Base-by-base conservation (phyloP, 2,329 filamentous ascomycete genomes). In the Myrmaecium sp. region DNA sequence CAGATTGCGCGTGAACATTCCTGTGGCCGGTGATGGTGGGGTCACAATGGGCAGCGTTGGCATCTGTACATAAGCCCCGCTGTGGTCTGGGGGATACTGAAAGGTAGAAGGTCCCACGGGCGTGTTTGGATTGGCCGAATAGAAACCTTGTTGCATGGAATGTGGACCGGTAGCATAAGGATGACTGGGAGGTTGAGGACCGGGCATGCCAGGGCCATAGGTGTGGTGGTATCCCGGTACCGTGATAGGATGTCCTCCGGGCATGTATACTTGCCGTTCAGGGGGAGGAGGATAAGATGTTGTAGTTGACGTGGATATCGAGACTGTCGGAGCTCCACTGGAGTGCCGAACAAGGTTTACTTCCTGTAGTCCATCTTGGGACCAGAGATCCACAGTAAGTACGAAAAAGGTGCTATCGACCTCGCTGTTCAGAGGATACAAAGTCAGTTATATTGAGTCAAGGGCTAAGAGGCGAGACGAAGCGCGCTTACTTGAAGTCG, bases 1-100 rank as follows among this genome's bases (percentile, higher is more conserved):
- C 6, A 98, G 66, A 44, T 95, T 98, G 27, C 86, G 64, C 0
- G 84, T 94, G 46, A 86, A 93, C 81, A 92, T 91, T 30, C 80
- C 81, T 19, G 73, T 72, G 1, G 74, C 72, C 33, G 49, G 64
- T 32, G 54, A 52, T 31, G 48, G 49, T 6, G 47, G 45, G 14
- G 46, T 33, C 5, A 38, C 25, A 3, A 43, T 31, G 5, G 31
- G 20, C 21, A 42, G 9, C 6, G 13, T 35, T 13, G 36, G 28
- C 17, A 37, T 33, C 16, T 30, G 34, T 18, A 36, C 25, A 14
- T 32, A 26, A 14, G 19, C 33, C n/a, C 10, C 17, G 28, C 9
- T 30, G 28, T n/a, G n/a, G n/a, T n/a, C n/a, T n/a, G n/a, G n/a
- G n/a, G n/a, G n/a, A n/a, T n/a, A n/a, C n/a, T n/a, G n/a, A 2